Conservation (phyloP, 75 land plant genomes). For the Selaginella tamariscina region DNA sequence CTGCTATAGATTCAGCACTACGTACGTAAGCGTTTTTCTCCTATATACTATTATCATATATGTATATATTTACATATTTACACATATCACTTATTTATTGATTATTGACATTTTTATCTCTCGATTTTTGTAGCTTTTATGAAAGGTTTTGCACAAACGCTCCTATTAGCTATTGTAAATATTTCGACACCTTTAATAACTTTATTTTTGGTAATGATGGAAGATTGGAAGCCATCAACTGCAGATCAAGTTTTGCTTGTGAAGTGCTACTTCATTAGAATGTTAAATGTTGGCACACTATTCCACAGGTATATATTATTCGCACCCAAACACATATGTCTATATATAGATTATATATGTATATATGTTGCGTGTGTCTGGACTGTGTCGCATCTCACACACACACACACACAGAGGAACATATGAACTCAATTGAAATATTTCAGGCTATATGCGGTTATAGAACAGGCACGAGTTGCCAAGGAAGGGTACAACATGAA, state of each 20-base stretch:
- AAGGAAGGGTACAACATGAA: neutral
- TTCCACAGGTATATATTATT: slow-evolving; percentile 1
- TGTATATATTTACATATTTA: neutral
- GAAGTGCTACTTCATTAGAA: slow-evolving; percentile 3
- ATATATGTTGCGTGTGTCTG: too few relatives aligned
- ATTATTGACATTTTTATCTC: neutral
- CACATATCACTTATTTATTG: neutral
- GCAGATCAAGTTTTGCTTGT: slow-evolving; percentile 2
- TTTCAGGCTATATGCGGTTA: neutral
- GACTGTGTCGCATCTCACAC: too few relatives aligned
- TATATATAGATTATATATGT: too few relatives aligned
- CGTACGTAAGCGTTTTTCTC: neutral
- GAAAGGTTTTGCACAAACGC: slow-evolving; percentile 3
- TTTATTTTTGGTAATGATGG: neutral
- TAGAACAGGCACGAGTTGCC: neutral
- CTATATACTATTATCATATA: neutral
- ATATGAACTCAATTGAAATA: neutral
- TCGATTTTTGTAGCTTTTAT: neutral
- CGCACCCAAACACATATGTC: too few relatives aligned
- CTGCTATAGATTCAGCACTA: neutral
- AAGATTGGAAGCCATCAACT: slow-evolving; percentile 8
- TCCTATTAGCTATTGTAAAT: slow-evolving; percentile 1
- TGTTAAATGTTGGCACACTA: slow-evolving; percentile 7
- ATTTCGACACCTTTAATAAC: neutral
- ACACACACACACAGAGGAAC: too few relatives aligned